A percentile compares a stretch with the other conserved stretches of the same genome.
phyloP scores from a whole-genome alignment of 2,329 filamentous ascomycete genomes.

The Colletotrichum sp. region DNA sequence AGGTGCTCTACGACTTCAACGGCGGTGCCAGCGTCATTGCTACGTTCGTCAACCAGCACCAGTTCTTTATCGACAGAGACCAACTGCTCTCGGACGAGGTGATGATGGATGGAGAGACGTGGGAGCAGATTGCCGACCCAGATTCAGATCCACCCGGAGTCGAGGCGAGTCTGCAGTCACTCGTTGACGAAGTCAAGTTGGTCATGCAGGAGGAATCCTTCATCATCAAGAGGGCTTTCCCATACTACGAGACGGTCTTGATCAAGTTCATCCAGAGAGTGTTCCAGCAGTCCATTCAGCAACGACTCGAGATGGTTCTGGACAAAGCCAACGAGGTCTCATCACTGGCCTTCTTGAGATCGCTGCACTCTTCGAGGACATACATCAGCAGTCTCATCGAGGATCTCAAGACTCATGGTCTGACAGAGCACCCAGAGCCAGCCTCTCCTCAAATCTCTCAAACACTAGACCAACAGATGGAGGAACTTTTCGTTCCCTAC shows the following conservation, averaged over 20 bases:
- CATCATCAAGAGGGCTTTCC: slow-evolving; percentile 95
- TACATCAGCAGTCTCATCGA: slow-evolving; percentile 90
- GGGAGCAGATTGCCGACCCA: slow-evolving; percentile 93
- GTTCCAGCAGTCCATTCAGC: slow-evolving; percentile 98
- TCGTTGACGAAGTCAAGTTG: slow-evolving; percentile 92
- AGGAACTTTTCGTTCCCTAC: slow-evolving; percentile 78
- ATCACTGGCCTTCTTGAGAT: slow-evolving; percentile 87
- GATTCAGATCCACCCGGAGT: slow-evolving; percentile 91
- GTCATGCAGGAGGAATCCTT: slow-evolving; percentile 97
- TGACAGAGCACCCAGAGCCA: slow-evolving; percentile 94
- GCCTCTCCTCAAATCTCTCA: slow-evolving; percentile 84
- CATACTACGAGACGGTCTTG: slow-evolving; percentile 93
- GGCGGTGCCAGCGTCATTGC: slow-evolving; percentile 95
- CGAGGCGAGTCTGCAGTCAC: slow-evolving; percentile 87
- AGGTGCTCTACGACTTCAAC: slow-evolving; percentile 93
- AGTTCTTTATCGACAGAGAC: slow-evolving; percentile 97
- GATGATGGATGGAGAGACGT: slow-evolving; percentile 74
- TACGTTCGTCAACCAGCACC: slow-evolving; percentile 96
- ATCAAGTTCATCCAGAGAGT: slow-evolving; percentile 93
- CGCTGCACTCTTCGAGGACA: slow-evolving; percentile 85
- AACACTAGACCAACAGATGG: slow-evolving; percentile 76
- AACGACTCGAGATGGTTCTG: slow-evolving; percentile 91
- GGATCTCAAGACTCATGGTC: slow-evolving; percentile 89
- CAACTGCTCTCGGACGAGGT: slow-evolving; percentile 91
- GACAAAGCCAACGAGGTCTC: slow-evolving; percentile 94